Evolutionary conservation across 192 early-diverging fungal genomes (phyloP).

Genomic region (Backusella westeae): DNA sequence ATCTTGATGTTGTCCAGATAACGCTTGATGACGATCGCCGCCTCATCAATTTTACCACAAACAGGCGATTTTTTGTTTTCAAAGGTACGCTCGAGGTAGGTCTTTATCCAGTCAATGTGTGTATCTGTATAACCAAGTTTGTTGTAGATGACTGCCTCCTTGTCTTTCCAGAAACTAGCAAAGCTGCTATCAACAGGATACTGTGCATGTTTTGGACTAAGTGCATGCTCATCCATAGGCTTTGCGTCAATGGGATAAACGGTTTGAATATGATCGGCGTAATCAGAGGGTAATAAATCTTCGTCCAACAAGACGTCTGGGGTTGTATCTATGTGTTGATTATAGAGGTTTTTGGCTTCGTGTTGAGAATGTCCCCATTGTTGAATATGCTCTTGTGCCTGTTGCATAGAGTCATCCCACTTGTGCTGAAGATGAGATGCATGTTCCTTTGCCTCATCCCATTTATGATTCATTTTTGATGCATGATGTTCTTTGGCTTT

Average conservation of each 20-base stretch:
- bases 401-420: neutral
- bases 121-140: slow-evolving; percentile 14
- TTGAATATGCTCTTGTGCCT: neutral
- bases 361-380: neutral
- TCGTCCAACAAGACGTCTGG: neutral
- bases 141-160: neutral
- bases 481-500: neutral
- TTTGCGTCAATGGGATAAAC: neutral
- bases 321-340: neutral
- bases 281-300: neutral
- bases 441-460: neutral
- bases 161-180: slow-evolving; percentile 11
- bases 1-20: neutral
- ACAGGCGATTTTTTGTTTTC: slow-evolving; percentile 13
- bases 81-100: slow-evolving; percentile 4
- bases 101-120: slow-evolving; percentile 18
- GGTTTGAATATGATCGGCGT: neutral
- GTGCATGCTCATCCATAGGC: neutral
- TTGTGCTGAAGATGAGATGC: neutral
- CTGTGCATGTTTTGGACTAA: neutral
- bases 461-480: neutral
- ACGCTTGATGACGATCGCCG: neutral
- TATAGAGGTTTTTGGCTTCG: neutral
- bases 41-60: neutral
- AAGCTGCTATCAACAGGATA: neutral